Evolutionary conservation across 2,329 filamentous ascomycete genomes (phyloP), one percentile per base, ranked within the genome.

Genomic region (Pyrenophora teres): DNA sequence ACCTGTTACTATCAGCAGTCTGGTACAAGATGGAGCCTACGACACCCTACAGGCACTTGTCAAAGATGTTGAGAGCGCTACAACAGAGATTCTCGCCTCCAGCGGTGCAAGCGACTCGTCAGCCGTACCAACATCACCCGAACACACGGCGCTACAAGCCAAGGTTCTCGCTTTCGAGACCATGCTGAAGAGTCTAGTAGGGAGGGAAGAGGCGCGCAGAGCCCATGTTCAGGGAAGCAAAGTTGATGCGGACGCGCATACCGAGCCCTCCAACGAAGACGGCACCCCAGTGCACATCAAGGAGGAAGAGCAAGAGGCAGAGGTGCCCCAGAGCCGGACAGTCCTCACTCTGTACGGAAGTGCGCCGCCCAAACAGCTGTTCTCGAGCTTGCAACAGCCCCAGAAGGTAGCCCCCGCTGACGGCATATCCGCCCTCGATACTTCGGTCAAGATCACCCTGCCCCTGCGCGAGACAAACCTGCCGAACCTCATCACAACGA

Each of bases 291-390:
- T 54, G 23, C 41, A 47, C 3, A 50, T 64, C 27, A 65, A 69
- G 45, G 56, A 65, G 32, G 67, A 70, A 42, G 54, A 59, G 5
- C 49, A 57, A 4, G 52, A 60, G 27, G 44, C 54, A 16, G 59
- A 77, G 37, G 43, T 45, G 40, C 60, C 60, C 12, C 62, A 77
- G 42, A 77, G 82, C 48, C 81, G 78, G 56, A 77, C 85, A 13
- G 87, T 93, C 5, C 78, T 97, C 51, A 93, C 90, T 0, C 78
- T 96, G 1, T 87, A 86, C 60, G 91, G 90, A 47, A 88, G 86
- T 60, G 88, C 88, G 7, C 52, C 86, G 39, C 82, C 89, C 31
- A 87, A 86, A 62, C 89, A 93, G 54, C 78, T 97, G 3, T 97
- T 94, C 71, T 96, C 93, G 3, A 96, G 92, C 72, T 78, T 96